Percentiles rank a stretch among this genome's conserved stretches.
Evolutionary conservation across 352 stramenopile genomes (phyloP).

Genomic region (Pythium diclinum): DNA sequence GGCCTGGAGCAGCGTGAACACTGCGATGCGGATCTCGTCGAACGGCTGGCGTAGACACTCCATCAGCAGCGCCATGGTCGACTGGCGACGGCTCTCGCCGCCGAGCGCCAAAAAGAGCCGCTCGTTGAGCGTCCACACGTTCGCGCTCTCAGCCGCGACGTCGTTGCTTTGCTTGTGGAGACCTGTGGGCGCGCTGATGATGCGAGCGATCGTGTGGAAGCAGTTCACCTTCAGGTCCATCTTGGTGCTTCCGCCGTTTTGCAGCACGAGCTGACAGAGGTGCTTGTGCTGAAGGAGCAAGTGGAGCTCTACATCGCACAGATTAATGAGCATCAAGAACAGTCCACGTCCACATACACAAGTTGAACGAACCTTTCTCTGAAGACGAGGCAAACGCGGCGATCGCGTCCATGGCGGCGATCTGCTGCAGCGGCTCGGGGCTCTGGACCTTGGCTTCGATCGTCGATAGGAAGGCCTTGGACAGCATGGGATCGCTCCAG

Average conservation of each 20-base stretch:
- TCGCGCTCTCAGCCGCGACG: slow-evolving; percentile 53
- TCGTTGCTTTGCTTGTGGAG: slow-evolving; percentile 33
- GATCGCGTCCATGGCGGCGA: slow-evolving; percentile 82
- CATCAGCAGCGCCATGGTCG: slow-evolving; percentile 71
- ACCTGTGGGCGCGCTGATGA: slow-evolving; percentile 50
- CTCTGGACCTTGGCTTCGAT: slow-evolving; percentile 70
- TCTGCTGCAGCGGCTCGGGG: slow-evolving; percentile 61
- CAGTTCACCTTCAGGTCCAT: slow-evolving; percentile 76
- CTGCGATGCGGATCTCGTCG: slow-evolving; percentile 69
- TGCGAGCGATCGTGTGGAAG: slow-evolving; percentile 58
- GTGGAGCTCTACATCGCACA: slow-evolving; percentile 45
- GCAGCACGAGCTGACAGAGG: slow-evolving; percentile 59
- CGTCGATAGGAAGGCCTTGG: slow-evolving; percentile 74
- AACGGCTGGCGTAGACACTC: slow-evolving; percentile 79
- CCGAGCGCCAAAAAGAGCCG: slow-evolving; percentile 66
- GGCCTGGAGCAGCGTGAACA: slow-evolving; percentile 75
- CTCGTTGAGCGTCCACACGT: slow-evolving; percentile 64
- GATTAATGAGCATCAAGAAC: not conserved
- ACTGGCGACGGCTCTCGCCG: slow-evolving; percentile 42
- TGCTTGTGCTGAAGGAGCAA: slow-evolving; percentile 68
- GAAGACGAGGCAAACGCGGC: slow-evolving; percentile 76
- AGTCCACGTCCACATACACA: not conserved
- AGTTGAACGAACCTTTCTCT: slow-evolving; percentile 54
- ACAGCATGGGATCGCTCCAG: slow-evolving; percentile 69
- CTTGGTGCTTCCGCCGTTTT: slow-evolving; percentile 55